A percentile compares a stretch with the other conserved stretches of the same genome.
phyloP scores from a whole-genome alignment of 306 rosid species.

The cucumber (Cucumis sativus) region DNA sequence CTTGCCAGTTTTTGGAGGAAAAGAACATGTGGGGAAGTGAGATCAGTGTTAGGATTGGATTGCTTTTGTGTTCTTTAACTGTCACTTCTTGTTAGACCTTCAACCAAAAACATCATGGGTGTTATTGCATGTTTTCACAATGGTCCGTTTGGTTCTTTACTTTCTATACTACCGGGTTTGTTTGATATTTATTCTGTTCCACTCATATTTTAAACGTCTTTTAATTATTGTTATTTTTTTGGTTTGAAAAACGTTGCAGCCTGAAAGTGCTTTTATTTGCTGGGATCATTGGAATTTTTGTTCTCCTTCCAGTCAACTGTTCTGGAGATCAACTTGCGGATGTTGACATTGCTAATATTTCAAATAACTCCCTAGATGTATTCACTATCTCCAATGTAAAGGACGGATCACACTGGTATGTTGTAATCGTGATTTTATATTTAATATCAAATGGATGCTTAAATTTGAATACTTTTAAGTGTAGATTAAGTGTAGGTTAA shows the following conservation, averaged over 20 bases:
- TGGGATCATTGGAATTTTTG: constrained; percentile 67
- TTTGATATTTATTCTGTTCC: not conserved
- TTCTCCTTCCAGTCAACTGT: constrained; percentile 82
- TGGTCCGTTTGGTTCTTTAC: not conserved
- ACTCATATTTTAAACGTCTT: not conserved
- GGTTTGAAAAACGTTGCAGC: constrained; percentile 30
- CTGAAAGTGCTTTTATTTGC: constrained; percentile 66
- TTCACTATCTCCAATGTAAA: constrained; percentile 46
- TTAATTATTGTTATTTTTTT: not conserved
- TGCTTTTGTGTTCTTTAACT: not conserved
- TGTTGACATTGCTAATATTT: constrained; percentile 31
- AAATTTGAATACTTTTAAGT: not conserved
- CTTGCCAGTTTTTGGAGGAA: not conserved
- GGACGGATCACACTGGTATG: constrained; percentile 35
- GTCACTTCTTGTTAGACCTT: not conserved
- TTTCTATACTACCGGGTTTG: not conserved
- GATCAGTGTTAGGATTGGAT: not conserved
- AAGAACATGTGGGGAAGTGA: not conserved
- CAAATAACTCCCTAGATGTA: constrained; percentile 43
- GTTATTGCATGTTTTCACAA: not conserved
- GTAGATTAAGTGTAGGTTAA: not conserved
- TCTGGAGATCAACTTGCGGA: constrained; percentile 45
- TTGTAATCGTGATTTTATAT: not conserved
- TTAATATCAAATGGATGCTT: not conserved
- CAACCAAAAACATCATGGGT: not conserved